Conservation (phyloP, 768 basidiomycete species). For the Crassisporium funariophilum region DNA sequence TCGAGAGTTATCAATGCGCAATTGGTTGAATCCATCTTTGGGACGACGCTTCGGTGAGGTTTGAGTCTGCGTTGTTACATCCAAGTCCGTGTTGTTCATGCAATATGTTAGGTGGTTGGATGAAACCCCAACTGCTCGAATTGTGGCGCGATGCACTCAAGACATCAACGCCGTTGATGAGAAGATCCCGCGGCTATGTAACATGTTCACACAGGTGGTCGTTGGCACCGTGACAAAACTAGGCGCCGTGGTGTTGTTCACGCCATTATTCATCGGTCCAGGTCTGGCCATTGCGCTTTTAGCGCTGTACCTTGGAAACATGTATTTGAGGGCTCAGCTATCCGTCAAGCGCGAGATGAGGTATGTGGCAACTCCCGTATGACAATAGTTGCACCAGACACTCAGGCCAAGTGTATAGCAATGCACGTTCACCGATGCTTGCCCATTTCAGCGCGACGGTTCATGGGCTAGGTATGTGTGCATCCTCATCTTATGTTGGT, state of each 20-base stretch:
- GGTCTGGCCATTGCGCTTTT: constrained; percentile 33
- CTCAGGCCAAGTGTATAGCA: constrained; percentile 8
- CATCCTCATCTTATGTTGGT: not conserved
- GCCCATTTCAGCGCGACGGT: constrained; percentile 39
- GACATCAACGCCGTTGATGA: constrained; percentile 50
- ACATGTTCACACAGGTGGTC: constrained; percentile 29
- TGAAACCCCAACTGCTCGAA: constrained; percentile 18
- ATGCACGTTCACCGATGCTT: constrained; percentile 21
- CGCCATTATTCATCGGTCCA: constrained; percentile 37
- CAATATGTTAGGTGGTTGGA: constrained; percentile 31
- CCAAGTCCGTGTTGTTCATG: not conserved
- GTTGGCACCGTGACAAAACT: constrained; percentile 41
- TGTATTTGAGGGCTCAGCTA: constrained; percentile 45
- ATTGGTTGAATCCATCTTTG: constrained; percentile 16
- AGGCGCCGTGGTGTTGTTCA: constrained; percentile 42
- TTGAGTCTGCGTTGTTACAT: constrained; percentile 1
- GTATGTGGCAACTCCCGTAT: constrained; percentile 5
- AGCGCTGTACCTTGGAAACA: constrained; percentile 42
- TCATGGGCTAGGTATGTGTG: constrained; percentile 47
- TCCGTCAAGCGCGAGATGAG: constrained; percentile 44
- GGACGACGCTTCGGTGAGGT: constrained; percentile 14
- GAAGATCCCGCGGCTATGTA: constrained; percentile 30
- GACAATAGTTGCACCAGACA: constrained; percentile 25
- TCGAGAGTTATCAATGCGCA: constrained; percentile 10
- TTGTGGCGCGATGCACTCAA: constrained; percentile 20